Evolutionary conservation across 163 green algal genomes (phyloP).

Genomic region (Chlamydomonas reinhardtii): DNA sequence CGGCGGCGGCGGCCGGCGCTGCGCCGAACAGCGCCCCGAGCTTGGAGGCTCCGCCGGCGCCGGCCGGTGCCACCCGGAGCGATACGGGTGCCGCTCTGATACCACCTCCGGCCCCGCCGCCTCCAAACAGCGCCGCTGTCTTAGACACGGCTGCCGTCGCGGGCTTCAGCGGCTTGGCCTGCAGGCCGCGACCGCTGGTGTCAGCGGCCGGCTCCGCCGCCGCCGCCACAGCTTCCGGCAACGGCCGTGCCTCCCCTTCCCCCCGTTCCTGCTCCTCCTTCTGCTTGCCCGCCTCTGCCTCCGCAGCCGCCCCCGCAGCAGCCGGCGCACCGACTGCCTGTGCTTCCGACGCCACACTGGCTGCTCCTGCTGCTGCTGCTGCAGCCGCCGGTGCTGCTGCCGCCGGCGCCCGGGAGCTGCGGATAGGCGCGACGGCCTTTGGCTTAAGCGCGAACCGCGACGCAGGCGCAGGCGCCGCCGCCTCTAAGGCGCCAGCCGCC

Average conservation of each 20-base stretch:
- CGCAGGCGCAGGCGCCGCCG: not conserved
- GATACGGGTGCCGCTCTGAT: not conserved
- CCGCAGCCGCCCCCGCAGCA: not conserved
- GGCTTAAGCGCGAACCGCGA: constrained; percentile 8
- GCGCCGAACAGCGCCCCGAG: constrained; percentile 22
- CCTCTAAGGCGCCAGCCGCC: not conserved
- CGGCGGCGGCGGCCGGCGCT: not conserved
- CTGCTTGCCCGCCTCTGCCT: too few relatives aligned
- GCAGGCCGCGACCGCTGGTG: not conserved
- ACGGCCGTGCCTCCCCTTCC: not conserved
- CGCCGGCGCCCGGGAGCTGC: not conserved
- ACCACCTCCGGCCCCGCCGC: not conserved
- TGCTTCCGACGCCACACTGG: too few relatives aligned
- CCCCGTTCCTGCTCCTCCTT: not conserved
- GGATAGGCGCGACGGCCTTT: constrained; percentile 22
- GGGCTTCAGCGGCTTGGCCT: not conserved
- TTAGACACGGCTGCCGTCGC: not conserved
- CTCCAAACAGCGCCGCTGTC: not conserved
- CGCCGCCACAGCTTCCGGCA: not conserved
- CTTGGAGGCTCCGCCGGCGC: not conserved
- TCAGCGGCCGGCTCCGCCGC: not conserved
- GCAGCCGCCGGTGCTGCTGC: not conserved
- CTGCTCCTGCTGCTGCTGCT: not conserved
- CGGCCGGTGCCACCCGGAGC: not conserved
- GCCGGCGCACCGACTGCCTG: not conserved